phyloP scores from a whole-genome alignment of 495 filamentous ascomycete genomes.

The Tuber calosporum region DNA sequence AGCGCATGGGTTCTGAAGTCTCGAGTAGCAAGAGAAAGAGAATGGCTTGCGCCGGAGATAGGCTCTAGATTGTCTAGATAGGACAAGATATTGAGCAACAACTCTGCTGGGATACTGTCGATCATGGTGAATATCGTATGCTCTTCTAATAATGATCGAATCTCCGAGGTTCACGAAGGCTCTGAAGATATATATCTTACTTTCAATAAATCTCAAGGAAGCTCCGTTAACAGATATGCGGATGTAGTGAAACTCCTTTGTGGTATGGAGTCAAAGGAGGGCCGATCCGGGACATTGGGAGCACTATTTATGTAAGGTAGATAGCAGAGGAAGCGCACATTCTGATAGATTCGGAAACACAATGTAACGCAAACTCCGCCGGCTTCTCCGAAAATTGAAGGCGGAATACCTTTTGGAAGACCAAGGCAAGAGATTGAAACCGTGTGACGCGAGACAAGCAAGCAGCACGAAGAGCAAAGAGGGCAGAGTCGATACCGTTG shows the following conservation, averaged over 20 bases:
- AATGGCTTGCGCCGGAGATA: conserved; percentile 34
- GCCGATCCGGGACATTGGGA: conserved; percentile 8
- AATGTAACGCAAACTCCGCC: conserved; percentile 25
- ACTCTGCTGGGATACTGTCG: conserved; percentile 39
- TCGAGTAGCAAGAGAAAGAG: conserved; percentile 32
- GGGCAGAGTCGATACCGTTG: conserved; percentile 19
- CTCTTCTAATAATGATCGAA: not conserved
- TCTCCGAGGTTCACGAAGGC: not conserved
- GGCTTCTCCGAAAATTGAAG: conserved; percentile 22
- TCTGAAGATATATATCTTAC: not conserved
- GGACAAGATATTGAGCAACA: conserved; percentile 41
- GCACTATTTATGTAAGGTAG: conserved; percentile 28
- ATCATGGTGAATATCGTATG: conserved; percentile 29
- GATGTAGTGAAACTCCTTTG: conserved; percentile 22
- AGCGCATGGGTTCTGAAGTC: conserved; percentile 31
- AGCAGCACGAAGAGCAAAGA: conserved; percentile 19
- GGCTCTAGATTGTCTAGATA: conserved; percentile 38
- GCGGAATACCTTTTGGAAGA: conserved; percentile 23
- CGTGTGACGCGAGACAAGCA: conserved; percentile 30
- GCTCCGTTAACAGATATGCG: not conserved
- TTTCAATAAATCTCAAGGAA: not conserved
- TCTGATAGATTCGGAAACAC: conserved; percentile 27
- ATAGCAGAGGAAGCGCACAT: conserved; percentile 16
- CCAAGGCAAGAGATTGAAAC: conserved; percentile 30
- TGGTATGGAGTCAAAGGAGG: conserved; percentile 13